Evolutionary conservation across 352 stramenopile species (phyloP).

Genomic region (Lagenidium sp.): DNA sequence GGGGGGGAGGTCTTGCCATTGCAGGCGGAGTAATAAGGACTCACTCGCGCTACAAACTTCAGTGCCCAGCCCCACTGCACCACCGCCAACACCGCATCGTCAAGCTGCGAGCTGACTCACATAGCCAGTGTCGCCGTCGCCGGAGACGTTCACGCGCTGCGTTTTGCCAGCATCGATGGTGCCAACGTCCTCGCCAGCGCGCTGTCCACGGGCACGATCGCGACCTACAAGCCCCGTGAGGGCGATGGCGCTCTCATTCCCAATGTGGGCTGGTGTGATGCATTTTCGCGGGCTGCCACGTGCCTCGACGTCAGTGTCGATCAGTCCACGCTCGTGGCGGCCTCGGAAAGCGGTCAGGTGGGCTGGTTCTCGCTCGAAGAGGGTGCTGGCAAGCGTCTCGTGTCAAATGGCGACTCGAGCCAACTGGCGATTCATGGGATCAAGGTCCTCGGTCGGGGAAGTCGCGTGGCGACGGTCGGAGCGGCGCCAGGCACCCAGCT

Average conservation of each 20-base stretch:
- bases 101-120: constrained; percentile 24
- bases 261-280: no score
- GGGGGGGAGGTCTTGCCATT: no score
- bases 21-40: no score
- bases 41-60: background rate
- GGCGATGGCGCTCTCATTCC: constrained; percentile 1
- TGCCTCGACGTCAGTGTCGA: constrained; percentile 46
- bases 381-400: background rate
- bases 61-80: no score
- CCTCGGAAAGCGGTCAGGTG: constrained; percentile 37
- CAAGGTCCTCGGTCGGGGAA: constrained; percentile 64
- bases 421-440: constrained; percentile 46
- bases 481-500: constrained; percentile 51
- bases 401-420: constrained; percentile 34
- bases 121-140: constrained; percentile 35
- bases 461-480: constrained; percentile 61
- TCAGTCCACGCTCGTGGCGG: constrained; percentile 38
- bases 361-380: constrained; percentile 67
- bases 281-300: constrained; percentile 36
- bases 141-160: constrained; percentile 56
- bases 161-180: constrained; percentile 28
- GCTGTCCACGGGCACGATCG: constrained; percentile 41
- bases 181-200: constrained; percentile 54
- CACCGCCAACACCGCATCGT: no score
- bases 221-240: constrained; percentile 30